A percentile compares a stretch with the other conserved stretches of the same genome.
Evolutionary conservation across 2,329 filamentous ascomycete genomes (phyloP).

Genomic region (Furcasterigmium sp.): DNA sequence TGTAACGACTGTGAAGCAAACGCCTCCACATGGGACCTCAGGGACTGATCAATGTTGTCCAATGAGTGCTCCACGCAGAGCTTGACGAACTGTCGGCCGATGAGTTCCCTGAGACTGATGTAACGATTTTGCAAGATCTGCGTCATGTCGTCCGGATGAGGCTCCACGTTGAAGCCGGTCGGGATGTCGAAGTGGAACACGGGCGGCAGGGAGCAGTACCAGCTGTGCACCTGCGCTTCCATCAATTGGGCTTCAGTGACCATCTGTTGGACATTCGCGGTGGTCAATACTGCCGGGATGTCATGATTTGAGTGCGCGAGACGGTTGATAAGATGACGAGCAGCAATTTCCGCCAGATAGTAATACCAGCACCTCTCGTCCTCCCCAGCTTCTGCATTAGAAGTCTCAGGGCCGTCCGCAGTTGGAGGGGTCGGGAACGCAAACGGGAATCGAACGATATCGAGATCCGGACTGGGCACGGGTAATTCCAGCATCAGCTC

Average conservation of each 20-base stretch:
- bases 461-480: background rate
- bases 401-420: background rate
- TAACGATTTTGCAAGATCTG: conserved; percentile 8
- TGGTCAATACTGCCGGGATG: conserved; percentile 2
- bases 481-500: background rate
- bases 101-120: conserved; percentile 4
- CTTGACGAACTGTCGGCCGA: conserved; percentile 8
- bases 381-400: background rate
- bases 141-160: conserved; percentile 7
- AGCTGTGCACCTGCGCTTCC: conserved; percentile 9
- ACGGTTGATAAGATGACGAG: conserved; percentile 7
- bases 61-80: conserved; percentile 9
- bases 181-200: conserved; percentile 9
- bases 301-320: conserved; percentile 5
- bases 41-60: conserved; percentile 2
- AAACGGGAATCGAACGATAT: background rate
- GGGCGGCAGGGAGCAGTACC: conserved; percentile 6
- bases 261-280: conserved; percentile 9
- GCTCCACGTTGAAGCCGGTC: background rate
- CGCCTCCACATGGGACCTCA: conserved; percentile 1
- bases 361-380: conserved; percentile 12
- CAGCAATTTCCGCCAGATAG: conserved; percentile 10
- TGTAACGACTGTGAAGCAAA: conserved; percentile 7
- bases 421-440: conserved; percentile 6
- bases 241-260: conserved; percentile 8